phyloP scores from a whole-genome alignment of 768 basidiomycete genomes.

The Leccinum variicolor region DNA sequence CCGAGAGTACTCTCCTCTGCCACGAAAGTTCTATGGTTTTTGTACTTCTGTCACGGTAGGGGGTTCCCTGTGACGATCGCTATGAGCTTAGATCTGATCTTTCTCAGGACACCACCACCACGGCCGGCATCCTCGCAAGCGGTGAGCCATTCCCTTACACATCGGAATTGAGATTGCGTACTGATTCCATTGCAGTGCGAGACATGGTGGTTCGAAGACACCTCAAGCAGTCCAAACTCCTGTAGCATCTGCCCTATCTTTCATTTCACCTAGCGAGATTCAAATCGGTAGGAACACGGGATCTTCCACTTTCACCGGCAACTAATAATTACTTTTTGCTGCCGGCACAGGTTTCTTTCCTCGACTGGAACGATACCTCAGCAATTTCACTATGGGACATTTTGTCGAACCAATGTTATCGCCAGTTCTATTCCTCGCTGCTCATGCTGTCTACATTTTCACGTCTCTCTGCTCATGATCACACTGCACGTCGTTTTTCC shows the following conservation, averaged over 20 bases:
- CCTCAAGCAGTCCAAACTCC: conserved; percentile 66
- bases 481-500: not conserved
- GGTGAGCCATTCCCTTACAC: conserved; percentile 40
- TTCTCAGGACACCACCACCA: conserved; percentile 63
- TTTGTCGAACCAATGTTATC: conserved; percentile 13
- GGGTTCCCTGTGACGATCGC: not conserved
- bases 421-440: conserved; percentile 7
- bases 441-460: conserved; percentile 9
- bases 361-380: conserved; percentile 1
- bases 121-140: conserved; percentile 72
- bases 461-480: conserved; percentile 1
- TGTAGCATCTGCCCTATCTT: conserved; percentile 34
- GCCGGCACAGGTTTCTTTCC: conserved; percentile 2
- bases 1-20: conserved; percentile 68
- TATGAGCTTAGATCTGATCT: not conserved
- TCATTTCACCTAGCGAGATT: not conserved
- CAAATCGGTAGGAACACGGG: conserved; percentile 7
- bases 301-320: not conserved
- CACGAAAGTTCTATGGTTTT: conserved; percentile 75
- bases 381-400: conserved; percentile 4
- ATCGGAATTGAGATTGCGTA: not conserved
- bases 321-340: conserved; percentile 2
- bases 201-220: conserved; percentile 83
- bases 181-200: conserved; percentile 45
- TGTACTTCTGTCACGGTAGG: conserved; percentile 72